Base-by-base conservation (phyloP, 352 stramenopile species). In the Phytophthora uliginosa region DNA sequence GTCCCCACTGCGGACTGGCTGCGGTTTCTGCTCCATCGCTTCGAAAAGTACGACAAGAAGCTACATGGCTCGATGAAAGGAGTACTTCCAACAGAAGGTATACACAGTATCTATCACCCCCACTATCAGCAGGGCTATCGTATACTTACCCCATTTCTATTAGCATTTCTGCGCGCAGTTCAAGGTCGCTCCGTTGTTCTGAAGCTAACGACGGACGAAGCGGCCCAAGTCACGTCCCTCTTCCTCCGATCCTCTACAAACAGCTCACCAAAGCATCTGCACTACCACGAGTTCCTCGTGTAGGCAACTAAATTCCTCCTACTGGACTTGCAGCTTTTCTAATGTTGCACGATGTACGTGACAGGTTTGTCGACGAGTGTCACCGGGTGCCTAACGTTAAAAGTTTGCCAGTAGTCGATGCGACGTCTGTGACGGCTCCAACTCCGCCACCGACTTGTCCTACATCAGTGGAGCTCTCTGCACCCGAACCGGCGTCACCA, bases 201-300 rank as follows among this genome's bases (percentile, higher is more conserved):
- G 12, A 79, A 75, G 50, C 53, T 90, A 15, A 64, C 78, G 7
- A 58, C 58, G 7, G 80, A 88, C 12, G 73, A 84, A 17, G 78
- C 81, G 0, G 66, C 77, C 6, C 65, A 81, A 38, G 56, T 80
- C 18, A 63, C 79, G 40, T 59, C 66, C 13, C 81, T 84, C 6
- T 87, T 87, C 60, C 58, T 83, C 31, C 67, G 55, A 9, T 73
- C 78, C 24, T 86, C 77, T 0, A 48, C 70, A 0, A 64, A 26
- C 36, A 84, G 66, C 36, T 74, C 74, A 0, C 20, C 72, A 0
- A 62, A 17, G 2, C 62, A 47, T 4, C 47, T 90, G 15, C 50
- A 74, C 20, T 90, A 90, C 45, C 20, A 59, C 13, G 77, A 84
- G 45, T 88, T 90, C 26, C n/a, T 87, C 1, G 40, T 36, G 75